phyloP scores from a whole-genome alignment of 306 rosid genomes.

The Aeschynomene evenia region DNA sequence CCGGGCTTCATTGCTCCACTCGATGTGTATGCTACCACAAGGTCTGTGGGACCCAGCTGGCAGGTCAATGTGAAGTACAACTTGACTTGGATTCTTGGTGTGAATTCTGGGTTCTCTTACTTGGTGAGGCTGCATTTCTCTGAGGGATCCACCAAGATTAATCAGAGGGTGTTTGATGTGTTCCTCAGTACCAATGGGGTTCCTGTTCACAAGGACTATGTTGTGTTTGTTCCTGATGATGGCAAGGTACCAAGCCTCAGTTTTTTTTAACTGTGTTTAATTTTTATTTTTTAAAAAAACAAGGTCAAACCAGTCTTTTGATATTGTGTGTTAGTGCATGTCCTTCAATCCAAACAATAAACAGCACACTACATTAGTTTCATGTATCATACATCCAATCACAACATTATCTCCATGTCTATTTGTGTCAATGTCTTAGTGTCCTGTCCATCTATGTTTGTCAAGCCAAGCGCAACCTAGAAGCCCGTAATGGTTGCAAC shows the following conservation, averaged over 20 bases:
- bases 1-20: constrained; percentile 52
- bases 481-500: background rate
- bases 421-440: too few species aligned
- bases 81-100: constrained; percentile 57
- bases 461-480: too few species aligned
- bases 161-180: constrained; percentile 60
- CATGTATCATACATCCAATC: too few species aligned
- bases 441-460: too few species aligned
- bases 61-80: constrained; percentile 52
- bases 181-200: constrained; percentile 47
- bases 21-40: constrained; percentile 59
- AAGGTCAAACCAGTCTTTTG: too few species aligned
- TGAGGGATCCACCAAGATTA: constrained; percentile 38
- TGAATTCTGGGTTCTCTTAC: constrained; percentile 60
- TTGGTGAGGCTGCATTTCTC: constrained; percentile 76
- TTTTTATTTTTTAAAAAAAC: too few species aligned
- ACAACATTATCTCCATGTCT: too few species aligned
- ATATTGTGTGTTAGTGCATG: too few species aligned
- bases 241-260: constrained; percentile 35
- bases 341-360: too few species aligned
- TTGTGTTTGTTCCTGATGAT: constrained; percentile 36
- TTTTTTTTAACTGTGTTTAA: too few species aligned
- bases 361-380: too few species aligned
- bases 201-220: constrained; percentile 46
- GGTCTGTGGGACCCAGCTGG: constrained; percentile 62